Evolutionary conservation across 108 stramenopile species (phyloP).

Genomic region (Schizochytrium sp.): DNA sequence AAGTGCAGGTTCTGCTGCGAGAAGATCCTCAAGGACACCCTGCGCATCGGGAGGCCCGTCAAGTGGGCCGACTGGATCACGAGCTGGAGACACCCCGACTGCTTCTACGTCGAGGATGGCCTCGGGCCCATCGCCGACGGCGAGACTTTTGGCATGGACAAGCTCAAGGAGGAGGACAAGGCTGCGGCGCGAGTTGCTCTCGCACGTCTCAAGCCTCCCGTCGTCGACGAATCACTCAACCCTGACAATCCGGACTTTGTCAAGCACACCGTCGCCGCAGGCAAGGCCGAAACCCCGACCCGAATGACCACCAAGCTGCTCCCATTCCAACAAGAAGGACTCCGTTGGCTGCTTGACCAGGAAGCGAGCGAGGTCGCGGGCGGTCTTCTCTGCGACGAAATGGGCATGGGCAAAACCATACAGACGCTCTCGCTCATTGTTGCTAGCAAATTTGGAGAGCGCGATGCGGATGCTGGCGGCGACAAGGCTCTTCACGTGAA

Average conservation of each 20-base stretch:
- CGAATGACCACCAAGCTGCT: slow-evolving; percentile 67
- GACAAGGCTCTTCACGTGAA: background rate
- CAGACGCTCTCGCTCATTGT: slow-evolving; percentile 86
- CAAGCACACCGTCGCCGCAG: slow-evolving; percentile 63
- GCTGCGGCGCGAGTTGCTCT: slow-evolving; percentile 39
- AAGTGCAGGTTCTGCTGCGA: slow-evolving; percentile 15
- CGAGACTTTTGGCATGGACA: slow-evolving; percentile 56
- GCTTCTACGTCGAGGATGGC: slow-evolving; percentile 54
- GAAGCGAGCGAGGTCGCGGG: slow-evolving; percentile 63
- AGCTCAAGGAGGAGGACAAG: slow-evolving; percentile 51
- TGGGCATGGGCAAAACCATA: slow-evolving; percentile 65
- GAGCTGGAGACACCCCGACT: background rate
- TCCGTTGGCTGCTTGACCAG: slow-evolving; percentile 81
- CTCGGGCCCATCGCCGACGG: slow-evolving; percentile 40
- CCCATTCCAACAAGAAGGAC: slow-evolving; percentile 91
- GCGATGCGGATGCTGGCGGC: background rate
- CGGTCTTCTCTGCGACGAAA: slow-evolving; percentile 86
- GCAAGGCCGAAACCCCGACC: slow-evolving; percentile 58
- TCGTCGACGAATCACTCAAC: slow-evolving; percentile 61
- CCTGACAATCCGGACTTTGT: slow-evolving; percentile 80
- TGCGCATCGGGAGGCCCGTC: background rate
- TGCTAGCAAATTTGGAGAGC: slow-evolving; percentile 50
- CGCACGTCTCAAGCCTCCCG: slow-evolving; percentile 44
- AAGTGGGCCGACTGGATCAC: background rate
- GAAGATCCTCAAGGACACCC: background rate